Percentiles rank a stretch among this genome's conserved stretches.
phyloP scores from a whole-genome alignment of 2,329 filamentous ascomycete genomes.

The Fusarium pseudoanthophilum region DNA sequence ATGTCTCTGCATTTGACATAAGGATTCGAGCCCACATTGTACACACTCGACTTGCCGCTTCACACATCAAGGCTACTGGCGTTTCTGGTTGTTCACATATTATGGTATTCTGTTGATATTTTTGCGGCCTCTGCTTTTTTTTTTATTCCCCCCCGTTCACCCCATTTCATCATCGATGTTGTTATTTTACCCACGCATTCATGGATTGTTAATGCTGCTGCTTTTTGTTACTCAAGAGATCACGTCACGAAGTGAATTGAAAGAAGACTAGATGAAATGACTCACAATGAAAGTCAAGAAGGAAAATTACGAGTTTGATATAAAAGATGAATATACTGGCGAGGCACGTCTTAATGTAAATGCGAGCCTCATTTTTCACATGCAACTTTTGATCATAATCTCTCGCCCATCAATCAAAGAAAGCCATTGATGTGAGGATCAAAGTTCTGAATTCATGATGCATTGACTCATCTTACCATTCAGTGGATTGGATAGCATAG shows the following conservation, averaged over 20 bases:
- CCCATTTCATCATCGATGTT: slow-evolving; percentile 10
- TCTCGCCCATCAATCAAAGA: neutral
- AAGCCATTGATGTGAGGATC: neutral
- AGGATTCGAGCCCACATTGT: slow-evolving; percentile 32
- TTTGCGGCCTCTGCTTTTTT: slow-evolving; percentile 2
- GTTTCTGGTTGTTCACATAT: slow-evolving; percentile 41
- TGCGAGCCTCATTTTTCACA: slow-evolving; percentile 25
- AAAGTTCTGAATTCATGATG: neutral
- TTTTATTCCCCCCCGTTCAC: neutral
- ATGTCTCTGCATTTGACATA: slow-evolving; percentile 40
- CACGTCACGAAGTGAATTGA: slow-evolving; percentile 34
- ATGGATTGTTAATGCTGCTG: slow-evolving; percentile 26
- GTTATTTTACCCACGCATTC: slow-evolving; percentile 28
- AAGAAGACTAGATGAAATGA: slow-evolving; percentile 32
- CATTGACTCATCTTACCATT: neutral
- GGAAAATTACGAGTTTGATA: slow-evolving; percentile 39
- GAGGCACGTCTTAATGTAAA: slow-evolving; percentile 30
- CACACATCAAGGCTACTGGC: slow-evolving; percentile 39
- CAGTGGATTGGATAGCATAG: neutral
- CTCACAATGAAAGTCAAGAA: slow-evolving; percentile 31
- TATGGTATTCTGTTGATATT: slow-evolving; percentile 26
- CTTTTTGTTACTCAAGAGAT: slow-evolving; percentile 32
- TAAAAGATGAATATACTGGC: slow-evolving; percentile 36
- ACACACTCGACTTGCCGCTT: slow-evolving; percentile 36
- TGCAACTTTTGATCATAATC: neutral